phyloP scores from a whole-genome alignment of 768 basidiomycete species.

The Boletus sensibilis region DNA sequence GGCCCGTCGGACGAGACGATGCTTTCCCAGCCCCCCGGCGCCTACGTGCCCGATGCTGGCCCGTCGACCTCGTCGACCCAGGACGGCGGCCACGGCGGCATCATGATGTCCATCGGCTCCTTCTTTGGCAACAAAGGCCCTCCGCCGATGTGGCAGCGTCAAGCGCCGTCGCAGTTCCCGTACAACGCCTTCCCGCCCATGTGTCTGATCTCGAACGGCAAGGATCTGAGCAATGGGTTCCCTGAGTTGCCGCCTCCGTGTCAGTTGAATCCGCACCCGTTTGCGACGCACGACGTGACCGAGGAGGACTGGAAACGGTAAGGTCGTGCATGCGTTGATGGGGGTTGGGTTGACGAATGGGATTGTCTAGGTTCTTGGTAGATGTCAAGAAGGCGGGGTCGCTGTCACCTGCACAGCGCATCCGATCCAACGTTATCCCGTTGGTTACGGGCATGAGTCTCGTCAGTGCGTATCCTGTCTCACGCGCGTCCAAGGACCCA shows the following conservation, averaged over 20 bases:
- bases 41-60: not conserved
- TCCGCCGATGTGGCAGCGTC: slow-evolving; percentile 30
- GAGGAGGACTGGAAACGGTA: slow-evolving; percentile 52
- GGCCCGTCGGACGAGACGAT: not conserved
- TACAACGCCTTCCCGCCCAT: slow-evolving; percentile 30
- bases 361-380: slow-evolving; percentile 31
- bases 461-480: slow-evolving; percentile 13
- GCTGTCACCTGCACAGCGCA: slow-evolving; percentile 36
- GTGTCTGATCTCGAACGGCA: slow-evolving; percentile 28
- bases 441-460: slow-evolving; percentile 32
- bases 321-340: not conserved
- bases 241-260: slow-evolving; percentile 43
- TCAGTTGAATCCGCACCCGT: slow-evolving; percentile 44
- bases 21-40: not conserved
- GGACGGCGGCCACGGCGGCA: not conserved
- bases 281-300: slow-evolving; percentile 46
- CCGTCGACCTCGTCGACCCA: slow-evolving; percentile 1
- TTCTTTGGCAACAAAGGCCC: slow-evolving; percentile 31
- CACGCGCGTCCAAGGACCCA: not conserved
- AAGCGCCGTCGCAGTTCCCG: slow-evolving; percentile 6
- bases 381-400: slow-evolving; percentile 36
- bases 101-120: slow-evolving; percentile 18
- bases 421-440: slow-evolving; percentile 32
- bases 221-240: slow-evolving; percentile 42
- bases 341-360: not conserved